Evolutionary conservation across 2,329 filamentous ascomycete genomes (phyloP).

Genomic region (Fusarium clavum): DNA sequence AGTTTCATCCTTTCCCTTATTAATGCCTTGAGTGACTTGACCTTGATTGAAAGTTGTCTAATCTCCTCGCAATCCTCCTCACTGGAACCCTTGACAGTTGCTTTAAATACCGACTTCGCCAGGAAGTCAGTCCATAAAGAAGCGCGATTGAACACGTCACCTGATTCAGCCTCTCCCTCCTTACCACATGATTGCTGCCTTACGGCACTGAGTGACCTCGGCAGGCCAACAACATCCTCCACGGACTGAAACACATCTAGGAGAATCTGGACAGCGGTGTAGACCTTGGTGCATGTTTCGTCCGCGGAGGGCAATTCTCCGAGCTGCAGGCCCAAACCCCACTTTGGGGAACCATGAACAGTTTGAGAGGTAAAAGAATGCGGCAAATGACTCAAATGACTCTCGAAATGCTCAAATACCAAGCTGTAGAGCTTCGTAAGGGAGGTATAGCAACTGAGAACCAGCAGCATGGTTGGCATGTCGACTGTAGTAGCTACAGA

Average conservation of each 20-base stretch:
- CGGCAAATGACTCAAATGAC: background rate
- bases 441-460: constrained; percentile 5
- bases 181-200: background rate
- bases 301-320: constrained; percentile 15
- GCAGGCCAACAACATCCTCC: background rate
- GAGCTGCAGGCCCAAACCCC: constrained; percentile 8
- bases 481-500: background rate
- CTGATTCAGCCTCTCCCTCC: too few relatives aligned
- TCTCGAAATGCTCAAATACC: background rate
- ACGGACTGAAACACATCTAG: constrained; percentile 8
- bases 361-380: too few relatives aligned
- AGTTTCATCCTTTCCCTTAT: background rate
- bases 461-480: background rate
- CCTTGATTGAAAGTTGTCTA: background rate
- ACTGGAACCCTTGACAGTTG: too few relatives aligned
- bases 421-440: constrained; percentile 7
- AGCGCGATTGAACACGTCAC: too few relatives aligned
- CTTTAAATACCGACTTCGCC: too few relatives aligned
- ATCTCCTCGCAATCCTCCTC: background rate
- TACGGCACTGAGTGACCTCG: background rate
- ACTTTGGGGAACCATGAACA: too few relatives aligned
- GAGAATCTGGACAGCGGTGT: background rate
- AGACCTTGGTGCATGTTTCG: constrained; percentile 13
- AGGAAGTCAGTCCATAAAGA: too few relatives aligned
- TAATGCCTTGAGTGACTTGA: background rate